A percentile compares a stretch with the other conserved stretches of the same genome.
These are phyloP conservation scores for Pseudomassariella vexata DNA, from an alignment of 2,329 filamentous ascomycete genomes.

Conservation along the genomic window DNA sequence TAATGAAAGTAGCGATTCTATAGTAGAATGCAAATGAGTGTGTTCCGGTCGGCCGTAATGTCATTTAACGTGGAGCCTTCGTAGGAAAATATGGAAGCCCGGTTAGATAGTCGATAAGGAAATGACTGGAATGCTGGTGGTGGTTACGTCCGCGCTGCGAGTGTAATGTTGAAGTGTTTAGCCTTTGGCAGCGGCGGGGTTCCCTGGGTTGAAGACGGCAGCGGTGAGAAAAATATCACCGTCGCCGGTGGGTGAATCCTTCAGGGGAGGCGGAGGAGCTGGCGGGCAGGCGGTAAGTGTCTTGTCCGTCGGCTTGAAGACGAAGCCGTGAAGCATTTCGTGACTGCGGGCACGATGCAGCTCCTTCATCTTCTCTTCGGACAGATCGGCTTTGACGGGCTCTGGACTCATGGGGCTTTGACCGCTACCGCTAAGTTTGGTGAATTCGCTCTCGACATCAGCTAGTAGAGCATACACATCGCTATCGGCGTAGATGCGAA, in stretches of 20 bases:
- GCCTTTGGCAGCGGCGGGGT: background rate
- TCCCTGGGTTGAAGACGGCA: conserved; percentile 41
- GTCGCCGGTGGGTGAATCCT: conserved; percentile 21
- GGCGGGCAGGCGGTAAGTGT: conserved; percentile 25
- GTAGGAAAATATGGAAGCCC: background rate
- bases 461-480: conserved; percentile 62
- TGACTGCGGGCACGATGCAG: conserved; percentile 45
- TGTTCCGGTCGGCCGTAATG: no score
- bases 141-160: no score
- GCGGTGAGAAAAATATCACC: conserved; percentile 40
- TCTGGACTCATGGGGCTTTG: conserved; percentile 13
- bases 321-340: conserved; percentile 37
- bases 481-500: conserved; percentile 62
- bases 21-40: no score
- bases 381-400: conserved; percentile 11
- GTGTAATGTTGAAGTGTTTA: no score
- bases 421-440: conserved; percentile 33
- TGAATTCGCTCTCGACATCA: conserved; percentile 60
- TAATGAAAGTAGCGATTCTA: no score
- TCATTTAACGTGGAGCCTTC: no score
- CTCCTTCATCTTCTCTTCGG: conserved; percentile 31
- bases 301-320: conserved; percentile 18
- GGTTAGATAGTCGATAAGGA: no score
- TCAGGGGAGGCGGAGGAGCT: conserved; percentile 27
- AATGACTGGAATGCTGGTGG: no score